phyloP scores from a whole-genome alignment of 2,329 filamentous ascomycete species.

The Cytospora mali region DNA sequence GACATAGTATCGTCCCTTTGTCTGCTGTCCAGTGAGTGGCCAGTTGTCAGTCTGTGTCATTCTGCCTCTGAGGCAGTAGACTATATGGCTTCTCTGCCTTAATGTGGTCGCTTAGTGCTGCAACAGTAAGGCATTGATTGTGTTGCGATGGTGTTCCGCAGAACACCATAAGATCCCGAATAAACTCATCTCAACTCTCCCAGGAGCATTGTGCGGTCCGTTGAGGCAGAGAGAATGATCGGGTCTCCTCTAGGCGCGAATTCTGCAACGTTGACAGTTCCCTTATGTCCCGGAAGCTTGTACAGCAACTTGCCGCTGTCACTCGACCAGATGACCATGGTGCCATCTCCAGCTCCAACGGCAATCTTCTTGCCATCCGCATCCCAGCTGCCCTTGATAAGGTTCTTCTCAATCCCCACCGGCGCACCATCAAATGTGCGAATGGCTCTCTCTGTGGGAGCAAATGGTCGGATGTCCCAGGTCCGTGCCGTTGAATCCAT shows the following conservation, averaged over 20 bases:
- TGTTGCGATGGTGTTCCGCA: background rate
- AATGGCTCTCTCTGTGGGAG: constrained; percentile 81
- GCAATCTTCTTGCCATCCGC: constrained; percentile 82
- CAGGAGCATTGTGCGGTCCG: constrained; percentile 82
- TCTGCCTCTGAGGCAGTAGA: background rate
- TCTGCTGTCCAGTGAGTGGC: background rate
- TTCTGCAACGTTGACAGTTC: constrained; percentile 91
- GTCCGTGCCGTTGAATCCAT: constrained; percentile 94
- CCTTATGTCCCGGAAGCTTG: constrained; percentile 94
- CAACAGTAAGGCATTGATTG: background rate
- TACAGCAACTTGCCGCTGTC: constrained; percentile 89
- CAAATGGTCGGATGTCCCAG: constrained; percentile 96
- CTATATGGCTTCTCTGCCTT: background rate
- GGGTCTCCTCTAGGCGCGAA: constrained; percentile 85
- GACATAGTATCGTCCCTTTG: background rate
- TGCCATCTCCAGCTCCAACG: constrained; percentile 87
- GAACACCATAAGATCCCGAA: background rate
- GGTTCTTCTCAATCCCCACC: constrained; percentile 84
- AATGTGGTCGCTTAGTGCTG: background rate
- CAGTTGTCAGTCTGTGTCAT: background rate
- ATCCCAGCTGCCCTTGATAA: constrained; percentile 90
- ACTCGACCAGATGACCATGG: constrained; percentile 86
- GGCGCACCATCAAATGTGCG: constrained; percentile 92
- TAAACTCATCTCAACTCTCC: constrained; percentile 72
- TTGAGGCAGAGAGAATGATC: constrained; percentile 84